Base-by-base conservation (phyloP, 2,329 filamentous ascomycete species). In the Alternaria arbusti region DNA sequence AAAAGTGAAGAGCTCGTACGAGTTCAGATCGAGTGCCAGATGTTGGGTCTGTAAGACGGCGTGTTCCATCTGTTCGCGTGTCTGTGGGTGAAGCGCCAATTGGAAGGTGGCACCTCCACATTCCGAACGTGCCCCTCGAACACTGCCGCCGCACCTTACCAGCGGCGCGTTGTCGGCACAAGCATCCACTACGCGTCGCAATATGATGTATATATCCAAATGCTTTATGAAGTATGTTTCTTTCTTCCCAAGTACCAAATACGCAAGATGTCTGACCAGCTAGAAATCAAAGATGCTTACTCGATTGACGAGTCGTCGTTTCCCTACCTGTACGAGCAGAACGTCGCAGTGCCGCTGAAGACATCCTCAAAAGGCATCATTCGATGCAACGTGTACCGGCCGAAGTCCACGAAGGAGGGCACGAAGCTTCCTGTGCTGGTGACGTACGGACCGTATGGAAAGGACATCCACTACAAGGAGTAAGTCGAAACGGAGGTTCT, bases 371-470 rank as follows among this genome's bases (percentile, higher is more conserved):
- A 78, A 40, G 81, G 83, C 4, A 74, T 84, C 3, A 80, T 86
- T 5, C 75, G 85, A 11, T 82, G 80, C 70, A 87, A 86, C 71
- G 81, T 86, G 3, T 87, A 86, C 66, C 78, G 84, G 2, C 84
- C 84, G 1, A 85, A 84, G 51, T 61, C 65, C 8, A 70, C 73
- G 5, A 75, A 81, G 22, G 62, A 71, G 4, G 65, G 69, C 6
- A 55, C 66, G 10, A 81, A 76, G 64, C 83, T 83, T 22, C 90
- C 90, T 0, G 89, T 91, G 0, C 75, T 92, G 9, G 86, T 90
- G 3, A 92, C 90, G 0, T 92, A 92, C 67, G 90, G 90, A 0
- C 90, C 90, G 0, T 92, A 92, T 66, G 90, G 90, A 49, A 92
- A 93, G 69, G 90, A 92, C 69, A 90, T 91, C 36, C 86, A 84